A percentile compares a stretch with the other conserved stretches of the same genome.
Conservation (phyloP, 306 rosid genomes). For the Glycyrrhiza uralensis region DNA sequence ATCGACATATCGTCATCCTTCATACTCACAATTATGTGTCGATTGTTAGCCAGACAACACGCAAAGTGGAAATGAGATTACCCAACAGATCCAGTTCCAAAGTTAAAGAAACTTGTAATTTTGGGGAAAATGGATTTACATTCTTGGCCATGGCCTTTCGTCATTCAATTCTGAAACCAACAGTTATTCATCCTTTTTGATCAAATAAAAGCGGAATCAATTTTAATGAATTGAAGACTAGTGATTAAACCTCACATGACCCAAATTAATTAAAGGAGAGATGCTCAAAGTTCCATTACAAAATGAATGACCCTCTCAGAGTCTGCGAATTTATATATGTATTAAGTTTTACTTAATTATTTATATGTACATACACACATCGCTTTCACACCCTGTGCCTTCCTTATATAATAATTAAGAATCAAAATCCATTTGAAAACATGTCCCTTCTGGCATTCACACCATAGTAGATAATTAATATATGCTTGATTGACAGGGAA, state of each 20-base stretch:
- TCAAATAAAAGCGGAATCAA: too few species aligned
- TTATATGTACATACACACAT: not conserved
- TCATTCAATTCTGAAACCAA: conserved; percentile 13
- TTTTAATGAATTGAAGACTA: not conserved
- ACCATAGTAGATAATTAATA: conserved; percentile 26
- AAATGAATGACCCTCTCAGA: conserved; percentile 1
- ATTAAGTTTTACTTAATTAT: not conserved
- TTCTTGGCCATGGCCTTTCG: not conserved
- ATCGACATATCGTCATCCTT: not conserved
- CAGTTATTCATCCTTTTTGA: conserved; percentile 1
- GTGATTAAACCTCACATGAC: conserved; percentile 27
- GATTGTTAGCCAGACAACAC: not conserved
- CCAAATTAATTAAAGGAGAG: not conserved
- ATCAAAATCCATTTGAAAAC: conserved; percentile 17
- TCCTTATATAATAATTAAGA: not conserved
- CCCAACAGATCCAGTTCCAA: not conserved
- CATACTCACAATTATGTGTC: not conserved
- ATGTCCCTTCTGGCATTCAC: conserved; percentile 32
- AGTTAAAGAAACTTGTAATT: conserved; percentile 3
- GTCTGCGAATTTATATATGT: not conserved
- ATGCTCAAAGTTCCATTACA: conserved; percentile 1
- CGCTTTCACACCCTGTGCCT: not conserved
- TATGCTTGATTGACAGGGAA: conserved; percentile 50
- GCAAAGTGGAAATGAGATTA: conserved; percentile 5
- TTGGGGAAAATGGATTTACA: not conserved